These are phyloP conservation scores for Posidonia oceanica DNA, from an alignment of 116 monocot species.

Conservation along the genomic window DNA sequence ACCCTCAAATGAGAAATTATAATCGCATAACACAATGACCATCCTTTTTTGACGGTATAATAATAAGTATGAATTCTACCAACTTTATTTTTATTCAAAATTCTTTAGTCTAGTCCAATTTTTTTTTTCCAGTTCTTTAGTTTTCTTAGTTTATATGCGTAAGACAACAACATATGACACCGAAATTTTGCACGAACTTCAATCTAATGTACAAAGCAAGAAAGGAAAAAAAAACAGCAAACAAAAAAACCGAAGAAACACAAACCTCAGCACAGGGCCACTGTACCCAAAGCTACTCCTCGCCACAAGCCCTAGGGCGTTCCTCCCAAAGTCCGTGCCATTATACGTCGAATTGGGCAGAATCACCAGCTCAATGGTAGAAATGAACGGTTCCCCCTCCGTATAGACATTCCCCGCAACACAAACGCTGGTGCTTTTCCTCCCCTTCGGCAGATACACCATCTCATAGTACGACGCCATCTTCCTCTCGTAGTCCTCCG, in stretches of 20 bases:
- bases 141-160: too few relatives aligned
- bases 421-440: slow-evolving; percentile 49
- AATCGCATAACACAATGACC: too few relatives aligned
- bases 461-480: slow-evolving; percentile 70
- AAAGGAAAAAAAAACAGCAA: background rate
- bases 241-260: background rate
- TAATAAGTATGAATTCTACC: too few relatives aligned
- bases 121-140: too few relatives aligned
- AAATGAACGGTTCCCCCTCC: slow-evolving; percentile 59
- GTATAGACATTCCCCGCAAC: slow-evolving; percentile 59
- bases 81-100: too few relatives aligned
- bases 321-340: slow-evolving; percentile 41
- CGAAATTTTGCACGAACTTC: background rate
- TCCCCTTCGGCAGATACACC: slow-evolving; percentile 47
- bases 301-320: slow-evolving; percentile 63
- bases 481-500: slow-evolving; percentile 36
- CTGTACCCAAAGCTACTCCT: slow-evolving; percentile 56
- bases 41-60: too few relatives aligned
- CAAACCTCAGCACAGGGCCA: slow-evolving; percentile 44
- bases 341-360: slow-evolving; percentile 58
- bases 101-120: too few relatives aligned
- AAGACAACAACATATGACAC: too few relatives aligned
- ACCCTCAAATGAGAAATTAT: too few relatives aligned
- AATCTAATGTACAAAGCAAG: background rate
- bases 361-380: slow-evolving; percentile 45